Evolutionary conservation across 2,329 filamentous ascomycete species (phyloP).

Genomic region (Emmonsia crescens): DNA sequence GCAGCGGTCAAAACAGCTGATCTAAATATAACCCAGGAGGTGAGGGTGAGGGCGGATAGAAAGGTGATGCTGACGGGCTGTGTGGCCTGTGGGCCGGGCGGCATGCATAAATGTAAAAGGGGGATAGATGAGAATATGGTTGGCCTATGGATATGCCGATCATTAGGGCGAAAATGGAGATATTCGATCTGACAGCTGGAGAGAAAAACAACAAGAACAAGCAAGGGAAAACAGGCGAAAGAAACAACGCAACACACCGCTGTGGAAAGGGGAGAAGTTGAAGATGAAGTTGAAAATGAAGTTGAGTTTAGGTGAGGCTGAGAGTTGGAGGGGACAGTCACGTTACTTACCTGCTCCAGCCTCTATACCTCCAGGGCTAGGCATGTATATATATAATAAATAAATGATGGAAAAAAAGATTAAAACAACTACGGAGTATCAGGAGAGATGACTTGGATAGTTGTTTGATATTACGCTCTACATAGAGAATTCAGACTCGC

Average conservation of each 20-base stretch:
- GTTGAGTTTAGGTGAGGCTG: not conserved
- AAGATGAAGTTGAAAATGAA: not conserved
- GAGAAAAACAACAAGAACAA: not conserved
- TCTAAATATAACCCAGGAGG: slow-evolving; percentile 6
- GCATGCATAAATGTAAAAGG: not conserved
- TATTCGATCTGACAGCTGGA: not conserved
- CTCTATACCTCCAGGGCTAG: too few relatives aligned
- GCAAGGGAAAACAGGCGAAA: not conserved
- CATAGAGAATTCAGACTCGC: too few relatives aligned
- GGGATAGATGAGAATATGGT: not conserved
- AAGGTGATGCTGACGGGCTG: not conserved
- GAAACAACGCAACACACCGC: not conserved
- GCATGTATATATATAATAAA: too few relatives aligned
- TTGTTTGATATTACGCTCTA: too few relatives aligned
- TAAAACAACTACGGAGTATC: too few relatives aligned
- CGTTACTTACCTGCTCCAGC: too few relatives aligned
- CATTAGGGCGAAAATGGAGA: too few relatives aligned
- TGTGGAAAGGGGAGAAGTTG: not conserved
- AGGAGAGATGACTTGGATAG: too few relatives aligned
- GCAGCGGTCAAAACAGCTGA: slow-evolving; percentile 2
- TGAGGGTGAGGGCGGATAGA: not conserved
- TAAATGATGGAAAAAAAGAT: too few relatives aligned
- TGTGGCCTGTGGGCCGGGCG: not conserved
- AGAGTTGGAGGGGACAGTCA: not conserved
- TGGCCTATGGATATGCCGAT: not conserved